phyloP scores from a whole-genome alignment of 2,329 filamentous ascomycete species.

The Aspergillus arachidicola region DNA sequence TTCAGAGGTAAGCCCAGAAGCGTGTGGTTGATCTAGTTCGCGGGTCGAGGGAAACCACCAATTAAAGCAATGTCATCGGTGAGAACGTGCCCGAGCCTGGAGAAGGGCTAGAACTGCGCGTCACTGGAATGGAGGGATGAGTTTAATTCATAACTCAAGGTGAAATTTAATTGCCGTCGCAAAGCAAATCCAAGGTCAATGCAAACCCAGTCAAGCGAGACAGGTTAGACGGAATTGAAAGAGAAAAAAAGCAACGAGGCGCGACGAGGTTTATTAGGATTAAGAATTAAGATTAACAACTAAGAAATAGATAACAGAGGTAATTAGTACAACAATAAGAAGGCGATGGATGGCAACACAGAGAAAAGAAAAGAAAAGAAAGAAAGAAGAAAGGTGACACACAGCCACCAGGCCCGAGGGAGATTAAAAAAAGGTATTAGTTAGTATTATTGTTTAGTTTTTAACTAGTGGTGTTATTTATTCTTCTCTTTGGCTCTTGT shows the following conservation, averaged over 20 bases:
- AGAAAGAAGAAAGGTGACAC: neutral
- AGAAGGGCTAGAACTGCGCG: constrained; percentile 4
- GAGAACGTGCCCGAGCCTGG: neutral
- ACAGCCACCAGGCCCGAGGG: neutral
- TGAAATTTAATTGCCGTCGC: constrained; percentile 13
- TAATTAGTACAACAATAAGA: neutral
- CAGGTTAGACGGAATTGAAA: constrained; percentile 7
- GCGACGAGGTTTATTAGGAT: neutral
- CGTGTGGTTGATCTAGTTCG: neutral
- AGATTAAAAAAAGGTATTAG: neutral
- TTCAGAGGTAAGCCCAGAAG: neutral
- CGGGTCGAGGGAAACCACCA: neutral
- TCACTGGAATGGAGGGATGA: constrained; percentile 12
- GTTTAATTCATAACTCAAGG: constrained; percentile 1
- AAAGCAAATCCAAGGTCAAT: constrained; percentile 10
- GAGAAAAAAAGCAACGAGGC: neutral
- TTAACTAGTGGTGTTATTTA: neutral
- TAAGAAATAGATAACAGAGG: neutral
- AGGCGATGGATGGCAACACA: neutral
- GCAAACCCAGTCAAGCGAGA: neutral
- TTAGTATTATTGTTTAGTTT: neutral
- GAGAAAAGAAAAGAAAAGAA: neutral
- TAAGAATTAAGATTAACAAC: constrained; percentile 4
- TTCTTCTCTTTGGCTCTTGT: constrained; percentile 1
- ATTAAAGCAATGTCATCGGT: constrained; percentile 14